Percentiles rank a stretch among this genome's conserved stretches.
Evolutionary conservation across 208 protist species (phyloP).

Genomic region (Phytomonas sp.): DNA sequence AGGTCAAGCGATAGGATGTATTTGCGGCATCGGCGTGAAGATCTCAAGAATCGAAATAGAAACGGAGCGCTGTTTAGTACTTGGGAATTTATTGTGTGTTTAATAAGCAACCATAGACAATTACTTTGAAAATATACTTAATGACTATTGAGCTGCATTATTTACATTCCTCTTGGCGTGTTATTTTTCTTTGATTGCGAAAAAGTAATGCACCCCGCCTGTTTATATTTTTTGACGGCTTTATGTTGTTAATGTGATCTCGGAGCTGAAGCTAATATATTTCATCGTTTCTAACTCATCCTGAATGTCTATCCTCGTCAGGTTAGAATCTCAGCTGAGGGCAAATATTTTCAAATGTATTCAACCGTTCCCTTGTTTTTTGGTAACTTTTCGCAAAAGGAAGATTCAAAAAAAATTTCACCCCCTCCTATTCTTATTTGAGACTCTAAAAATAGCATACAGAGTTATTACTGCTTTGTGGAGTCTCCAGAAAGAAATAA

Average conservation of each 20-base stretch:
- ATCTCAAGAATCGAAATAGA: neutral
- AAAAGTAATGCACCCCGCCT: neutral
- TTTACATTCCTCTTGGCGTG: neutral
- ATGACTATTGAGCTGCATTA: neutral
- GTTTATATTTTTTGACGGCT: neutral
- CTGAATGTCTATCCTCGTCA: neutral
- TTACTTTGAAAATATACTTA: neutral
- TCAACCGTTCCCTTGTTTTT: neutral
- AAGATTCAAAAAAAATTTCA: neutral
- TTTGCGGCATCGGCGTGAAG: neutral
- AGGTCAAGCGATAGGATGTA: neutral
- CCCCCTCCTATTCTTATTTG: neutral
- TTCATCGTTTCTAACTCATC: neutral
- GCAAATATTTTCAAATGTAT: neutral
- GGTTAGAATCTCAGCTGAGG: neutral
- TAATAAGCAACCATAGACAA: neutral
- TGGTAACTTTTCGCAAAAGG: neutral
- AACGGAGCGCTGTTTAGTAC: neutral
- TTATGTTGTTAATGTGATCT: neutral
- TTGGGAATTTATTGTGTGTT: neutral
- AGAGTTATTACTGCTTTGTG: neutral
- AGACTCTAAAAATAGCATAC: neutral
- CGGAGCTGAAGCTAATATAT: neutral
- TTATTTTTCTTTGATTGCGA: neutral
- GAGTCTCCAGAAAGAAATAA: neutral